phyloP scores from a whole-genome alignment of 768 basidiomycete species.

The Mycena venus region DNA sequence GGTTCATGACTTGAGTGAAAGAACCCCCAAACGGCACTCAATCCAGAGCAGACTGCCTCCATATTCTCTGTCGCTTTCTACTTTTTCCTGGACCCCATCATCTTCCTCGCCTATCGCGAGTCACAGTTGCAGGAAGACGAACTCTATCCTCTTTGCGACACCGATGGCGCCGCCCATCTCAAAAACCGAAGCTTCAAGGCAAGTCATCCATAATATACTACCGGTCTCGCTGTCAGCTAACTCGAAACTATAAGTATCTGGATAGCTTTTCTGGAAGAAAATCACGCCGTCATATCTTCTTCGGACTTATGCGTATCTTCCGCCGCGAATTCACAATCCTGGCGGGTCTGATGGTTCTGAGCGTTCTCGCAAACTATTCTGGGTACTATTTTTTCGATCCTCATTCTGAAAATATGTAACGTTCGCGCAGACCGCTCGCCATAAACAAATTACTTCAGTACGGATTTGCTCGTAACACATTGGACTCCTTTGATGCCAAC shows the following conservation, averaged over 20 bases:
- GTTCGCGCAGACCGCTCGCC: slow-evolving; percentile 51
- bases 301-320: slow-evolving; percentile 58
- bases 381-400: background rate
- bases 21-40: slow-evolving; percentile 20
- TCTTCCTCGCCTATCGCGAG: slow-evolving; percentile 57
- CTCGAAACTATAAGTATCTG: slow-evolving; percentile 1
- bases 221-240: background rate
- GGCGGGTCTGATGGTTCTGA: slow-evolving; percentile 3
- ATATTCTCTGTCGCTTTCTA: slow-evolving; percentile 59
- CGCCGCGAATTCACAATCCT: slow-evolving; percentile 41
- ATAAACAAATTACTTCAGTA: slow-evolving; percentile 57
- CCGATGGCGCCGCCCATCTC: slow-evolving; percentile 53
- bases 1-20: background rate
- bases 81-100: slow-evolving; percentile 65
- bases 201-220: slow-evolving; percentile 34
- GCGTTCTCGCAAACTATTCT: slow-evolving; percentile 7
- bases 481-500: background rate
- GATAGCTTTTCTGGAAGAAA: slow-evolving; percentile 10
- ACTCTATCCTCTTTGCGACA: slow-evolving; percentile 73
- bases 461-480: slow-evolving; percentile 10
- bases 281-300: slow-evolving; percentile 42
- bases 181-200: slow-evolving; percentile 47
- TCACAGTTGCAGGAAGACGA: slow-evolving; percentile 62
- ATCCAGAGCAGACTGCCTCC: slow-evolving; percentile 66
- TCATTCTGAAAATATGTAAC: background rate